Percentiles rank a stretch among this genome's conserved stretches.
Evolutionary conservation across 352 stramenopile species (phyloP).

Genomic region (Elongisporangium senticosum): DNA sequence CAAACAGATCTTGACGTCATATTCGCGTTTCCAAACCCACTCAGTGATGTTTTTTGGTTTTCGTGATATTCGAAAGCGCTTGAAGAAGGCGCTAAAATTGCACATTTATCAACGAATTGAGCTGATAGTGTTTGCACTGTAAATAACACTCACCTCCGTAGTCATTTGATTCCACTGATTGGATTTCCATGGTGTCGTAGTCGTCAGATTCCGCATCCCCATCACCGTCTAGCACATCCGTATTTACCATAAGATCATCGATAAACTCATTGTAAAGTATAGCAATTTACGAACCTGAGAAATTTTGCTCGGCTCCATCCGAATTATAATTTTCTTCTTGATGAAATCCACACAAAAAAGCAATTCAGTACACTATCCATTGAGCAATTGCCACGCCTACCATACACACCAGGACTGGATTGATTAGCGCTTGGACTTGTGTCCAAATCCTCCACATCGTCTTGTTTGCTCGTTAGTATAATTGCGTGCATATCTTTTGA

Average conservation of each 20-base stretch:
- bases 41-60: background rate
- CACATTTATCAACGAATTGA: background rate
- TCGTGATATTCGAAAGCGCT: background rate
- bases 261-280: background rate
- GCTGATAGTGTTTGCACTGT: background rate
- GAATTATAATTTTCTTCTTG: slow-evolving; percentile 11
- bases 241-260: background rate
- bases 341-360: background rate
- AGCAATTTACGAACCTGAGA: background rate
- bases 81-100: background rate
- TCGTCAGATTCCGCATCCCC: slow-evolving; percentile 19
- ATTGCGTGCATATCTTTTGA: background rate
- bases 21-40: background rate
- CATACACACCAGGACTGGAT: slow-evolving; percentile 29
- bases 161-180: slow-evolving; percentile 18
- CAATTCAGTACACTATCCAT: background rate
- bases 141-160: background rate
- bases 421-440: slow-evolving; percentile 30
- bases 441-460: slow-evolving; percentile 16
- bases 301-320: slow-evolving; percentile 2
- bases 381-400: background rate
- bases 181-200: slow-evolving; percentile 17
- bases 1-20: background rate
- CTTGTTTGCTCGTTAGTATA: slow-evolving; percentile 11
- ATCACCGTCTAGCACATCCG: slow-evolving; percentile 1